phyloP scores from a whole-genome alignment of 805 yeast species.

The Candida ortonii region DNA sequence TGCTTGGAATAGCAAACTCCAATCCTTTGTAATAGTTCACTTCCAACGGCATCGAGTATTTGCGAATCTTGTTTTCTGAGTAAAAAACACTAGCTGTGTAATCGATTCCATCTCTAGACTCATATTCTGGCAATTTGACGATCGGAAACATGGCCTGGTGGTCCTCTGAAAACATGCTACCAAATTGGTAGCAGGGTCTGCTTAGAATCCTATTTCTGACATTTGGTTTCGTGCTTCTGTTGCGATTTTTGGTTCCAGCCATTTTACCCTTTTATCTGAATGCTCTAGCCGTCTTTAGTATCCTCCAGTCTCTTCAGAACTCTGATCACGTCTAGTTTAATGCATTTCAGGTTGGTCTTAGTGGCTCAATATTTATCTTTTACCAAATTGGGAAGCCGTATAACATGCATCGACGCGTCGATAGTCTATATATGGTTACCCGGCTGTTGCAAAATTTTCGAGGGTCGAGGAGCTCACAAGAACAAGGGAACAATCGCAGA shows the following conservation, averaged over 20 bases:
- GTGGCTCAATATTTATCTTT: slow-evolving; percentile 8
- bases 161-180: slow-evolving; percentile 2
- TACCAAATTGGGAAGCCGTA: slow-evolving; percentile 10
- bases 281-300: too few relatives aligned
- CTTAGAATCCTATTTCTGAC: neutral
- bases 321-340: too few relatives aligned
- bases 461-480: too few relatives aligned
- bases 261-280: too few relatives aligned
- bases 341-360: neutral
- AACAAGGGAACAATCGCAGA: too few relatives aligned
- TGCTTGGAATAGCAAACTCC: neutral
- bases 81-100: slow-evolving; percentile 8
- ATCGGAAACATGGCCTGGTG: slow-evolving; percentile 20
- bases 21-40: slow-evolving; percentile 6
- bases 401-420: slow-evolving; percentile 8
- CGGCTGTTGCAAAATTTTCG: slow-evolving; percentile 3
- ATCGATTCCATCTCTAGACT: slow-evolving; percentile 22
- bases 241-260: too few relatives aligned
- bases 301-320: too few relatives aligned
- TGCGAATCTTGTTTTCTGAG: slow-evolving; percentile 10
- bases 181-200: slow-evolving; percentile 1
- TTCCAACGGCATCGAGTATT: slow-evolving; percentile 13
- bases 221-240: too few relatives aligned
- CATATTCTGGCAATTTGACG: slow-evolving; percentile 5
- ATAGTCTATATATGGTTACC: slow-evolving; percentile 8